Percentiles rank a stretch among this genome's conserved stretches.
Conservation (phyloP, 2,329 filamentous ascomycete genomes). For the Coniosporium tulheliwenetii region DNA sequence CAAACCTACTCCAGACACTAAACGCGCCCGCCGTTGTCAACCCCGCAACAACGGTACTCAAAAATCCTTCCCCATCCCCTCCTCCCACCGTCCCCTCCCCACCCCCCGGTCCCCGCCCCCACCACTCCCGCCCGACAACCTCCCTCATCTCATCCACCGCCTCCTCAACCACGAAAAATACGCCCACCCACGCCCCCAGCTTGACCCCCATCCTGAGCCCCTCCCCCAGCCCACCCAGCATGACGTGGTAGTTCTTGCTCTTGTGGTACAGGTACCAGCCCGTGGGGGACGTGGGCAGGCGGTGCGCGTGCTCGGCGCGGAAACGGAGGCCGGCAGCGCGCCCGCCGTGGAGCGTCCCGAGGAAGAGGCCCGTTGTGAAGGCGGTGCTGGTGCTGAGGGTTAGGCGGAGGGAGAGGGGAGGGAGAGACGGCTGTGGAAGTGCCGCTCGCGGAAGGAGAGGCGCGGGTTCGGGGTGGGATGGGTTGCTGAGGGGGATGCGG, state of each 20-base stretch:
- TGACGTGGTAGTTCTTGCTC: slow-evolving; percentile 83
- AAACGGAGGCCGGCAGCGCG: slow-evolving; percentile 50
- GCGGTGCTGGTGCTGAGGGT: slow-evolving; percentile 11
- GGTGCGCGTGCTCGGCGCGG: slow-evolving; percentile 90
- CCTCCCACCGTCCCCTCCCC: slow-evolving; percentile 16
- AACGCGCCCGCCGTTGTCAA: slow-evolving; percentile 74
- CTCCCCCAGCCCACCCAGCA: slow-evolving; percentile 62
- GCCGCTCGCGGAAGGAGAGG: background rate
- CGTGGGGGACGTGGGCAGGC: slow-evolving; percentile 63
- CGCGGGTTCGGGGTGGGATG: background rate
- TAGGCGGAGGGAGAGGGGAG: slow-evolving; percentile 14
- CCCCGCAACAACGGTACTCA: slow-evolving; percentile 70
- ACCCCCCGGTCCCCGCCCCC: slow-evolving; percentile 14
- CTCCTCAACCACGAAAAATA: slow-evolving; percentile 73
- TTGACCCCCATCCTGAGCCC: slow-evolving; percentile 59
- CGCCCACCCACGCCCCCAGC: slow-evolving; percentile 55
- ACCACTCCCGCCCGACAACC: slow-evolving; percentile 43
- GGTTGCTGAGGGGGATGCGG: background rate
- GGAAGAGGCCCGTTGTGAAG: slow-evolving; percentile 11
- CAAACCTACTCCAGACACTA: slow-evolving; percentile 62
- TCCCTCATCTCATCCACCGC: slow-evolving; percentile 54
- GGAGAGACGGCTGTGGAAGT: slow-evolving; percentile 11
- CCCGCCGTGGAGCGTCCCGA: slow-evolving; percentile 16
- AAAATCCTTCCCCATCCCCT: slow-evolving; percentile 46
- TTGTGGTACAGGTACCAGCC: slow-evolving; percentile 99